Evolutionary conservation across 176 grass and related monocot species (phyloP).

Genomic region (Urochloa ruziziensis): DNA sequence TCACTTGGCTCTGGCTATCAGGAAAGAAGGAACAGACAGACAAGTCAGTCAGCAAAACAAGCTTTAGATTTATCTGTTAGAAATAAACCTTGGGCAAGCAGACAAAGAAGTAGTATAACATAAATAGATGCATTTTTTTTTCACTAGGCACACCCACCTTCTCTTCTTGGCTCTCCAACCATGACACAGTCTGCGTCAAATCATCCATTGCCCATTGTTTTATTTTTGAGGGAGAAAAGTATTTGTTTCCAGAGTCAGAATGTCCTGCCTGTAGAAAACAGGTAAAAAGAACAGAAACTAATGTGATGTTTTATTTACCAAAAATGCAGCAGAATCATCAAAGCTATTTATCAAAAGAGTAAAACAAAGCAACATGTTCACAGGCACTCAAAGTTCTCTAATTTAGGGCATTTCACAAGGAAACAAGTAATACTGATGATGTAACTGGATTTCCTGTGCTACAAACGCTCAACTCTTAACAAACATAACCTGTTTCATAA

Average conservation of each 20-base stretch:
- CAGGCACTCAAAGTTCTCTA: background rate
- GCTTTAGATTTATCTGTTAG: background rate
- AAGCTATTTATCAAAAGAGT: slow-evolving; percentile 12
- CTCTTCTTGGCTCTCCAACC: slow-evolving; percentile 93
- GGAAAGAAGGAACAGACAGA: background rate
- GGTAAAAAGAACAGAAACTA: background rate
- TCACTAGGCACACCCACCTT: slow-evolving; percentile 56
- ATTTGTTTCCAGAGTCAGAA: slow-evolving; percentile 17
- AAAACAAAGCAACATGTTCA: slow-evolving; percentile 1
- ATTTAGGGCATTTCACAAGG: background rate
- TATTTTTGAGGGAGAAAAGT: slow-evolving; percentile 69
- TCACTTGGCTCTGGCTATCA: slow-evolving; percentile 81
- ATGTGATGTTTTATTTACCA: background rate
- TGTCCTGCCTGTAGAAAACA: slow-evolving; percentile 40
- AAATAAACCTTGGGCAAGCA: background rate
- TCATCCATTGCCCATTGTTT: slow-evolving; percentile 85
- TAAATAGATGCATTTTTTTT: background rate
- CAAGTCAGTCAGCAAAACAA: background rate
- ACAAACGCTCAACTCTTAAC: background rate
- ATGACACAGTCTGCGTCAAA: slow-evolving; percentile 68
- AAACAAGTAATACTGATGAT: background rate
- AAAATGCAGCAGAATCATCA: slow-evolving; percentile 4
- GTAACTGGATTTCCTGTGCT: background rate
- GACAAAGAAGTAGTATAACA: background rate
- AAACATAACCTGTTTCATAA: background rate